These are phyloP conservation scores for Kwoniella mangroviensis DNA, from an alignment of 768 basidiomycete genomes.

Conservation along the genomic window DNA sequence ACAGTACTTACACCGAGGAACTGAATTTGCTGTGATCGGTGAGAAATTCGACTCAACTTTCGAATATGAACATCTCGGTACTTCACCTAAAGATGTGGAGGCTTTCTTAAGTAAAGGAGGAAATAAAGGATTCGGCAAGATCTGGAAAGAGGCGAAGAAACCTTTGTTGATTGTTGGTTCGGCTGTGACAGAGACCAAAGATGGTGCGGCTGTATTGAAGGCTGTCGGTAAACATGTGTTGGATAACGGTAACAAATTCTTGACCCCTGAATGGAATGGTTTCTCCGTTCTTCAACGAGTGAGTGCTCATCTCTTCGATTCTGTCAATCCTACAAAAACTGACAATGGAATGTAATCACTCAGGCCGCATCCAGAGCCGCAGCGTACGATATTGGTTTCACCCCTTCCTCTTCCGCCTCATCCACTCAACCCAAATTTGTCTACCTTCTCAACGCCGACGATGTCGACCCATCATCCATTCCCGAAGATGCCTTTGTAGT, in stretches of 20 bases:
- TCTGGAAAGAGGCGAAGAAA: conserved; percentile 85
- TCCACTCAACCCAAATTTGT: conserved; percentile 85
- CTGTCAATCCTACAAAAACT: too few species aligned
- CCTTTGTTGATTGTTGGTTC: conserved; percentile 94
- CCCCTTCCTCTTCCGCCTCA: conserved; percentile 78
- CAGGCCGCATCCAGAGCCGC: conserved; percentile 92
- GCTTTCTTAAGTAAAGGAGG: conserved; percentile 74
- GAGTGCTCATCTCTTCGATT: conserved; percentile 51
- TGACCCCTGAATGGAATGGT: conserved; percentile 94
- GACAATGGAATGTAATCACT: not conserved
- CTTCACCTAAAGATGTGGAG: conserved; percentile 72
- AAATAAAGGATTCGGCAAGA: conserved; percentile 69
- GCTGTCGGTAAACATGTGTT: conserved; percentile 79
- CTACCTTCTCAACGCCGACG: conserved; percentile 95
- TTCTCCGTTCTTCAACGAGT: conserved; percentile 91
- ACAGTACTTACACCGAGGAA: conserved; percentile 83
- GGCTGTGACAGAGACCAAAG: conserved; percentile 79
- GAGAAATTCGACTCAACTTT: conserved; percentile 89
- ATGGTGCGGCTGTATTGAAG: conserved; percentile 77
- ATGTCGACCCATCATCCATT: conserved; percentile 83
- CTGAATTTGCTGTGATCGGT: conserved; percentile 88
- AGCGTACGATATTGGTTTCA: conserved; percentile 92
- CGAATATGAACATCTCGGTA: conserved; percentile 88
- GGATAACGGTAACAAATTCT: conserved; percentile 71
- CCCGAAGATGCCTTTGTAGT: conserved; percentile 94